Evolutionary conservation across 2,329 filamentous ascomycete species (phyloP), one percentile per base, ranked within the genome.

Genomic region (Nakataea oryzae): DNA sequence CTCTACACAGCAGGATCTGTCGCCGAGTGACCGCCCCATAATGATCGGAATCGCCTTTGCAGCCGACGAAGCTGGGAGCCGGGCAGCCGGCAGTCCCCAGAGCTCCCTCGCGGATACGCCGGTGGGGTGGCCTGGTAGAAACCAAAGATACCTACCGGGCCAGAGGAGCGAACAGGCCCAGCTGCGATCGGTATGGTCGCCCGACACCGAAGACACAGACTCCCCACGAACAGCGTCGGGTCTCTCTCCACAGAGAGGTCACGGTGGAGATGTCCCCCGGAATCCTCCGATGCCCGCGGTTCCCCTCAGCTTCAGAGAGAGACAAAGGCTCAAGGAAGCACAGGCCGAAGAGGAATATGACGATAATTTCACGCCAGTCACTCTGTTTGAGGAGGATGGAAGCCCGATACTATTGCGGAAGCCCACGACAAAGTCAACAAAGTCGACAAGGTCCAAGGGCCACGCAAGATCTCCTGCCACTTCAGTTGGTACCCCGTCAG

Each of bases 371-470:
- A 87, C 85, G 0, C 84, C 85, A 0, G 83, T 80, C 62, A 90
- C 88, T 0, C 76, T 88, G 1, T 90, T 90, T 66, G 88, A 90
- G 69, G 88, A 90, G 69, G 87, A 90, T 65, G 82, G 82, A 26
- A 78, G 74, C 64, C 78, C 76, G 3, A 69, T 70, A 30, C 72
- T 69, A 69, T 73, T 69, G 59, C 75, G 69, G 63, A 75, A 65
- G 59, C 62, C 63, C 4, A 58, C 57, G 24, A 41, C 57, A 21
- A 58, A 58, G 21, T 60, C 58, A n/a, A 63, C 62, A 32, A 74
- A 75, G 63, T 75, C 76, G 7, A 66, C 71, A 54, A 77, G 73
- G 62, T 69, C 73, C 17, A 77, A 75, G 60, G 73, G 70, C 9
- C 68, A 72, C 11, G 69, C 71, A 17, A 66, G 58, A 59, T 76